phyloP scores from a whole-genome alignment of 1,139 yeast genomes.

The Pichia norvegensis region DNA sequence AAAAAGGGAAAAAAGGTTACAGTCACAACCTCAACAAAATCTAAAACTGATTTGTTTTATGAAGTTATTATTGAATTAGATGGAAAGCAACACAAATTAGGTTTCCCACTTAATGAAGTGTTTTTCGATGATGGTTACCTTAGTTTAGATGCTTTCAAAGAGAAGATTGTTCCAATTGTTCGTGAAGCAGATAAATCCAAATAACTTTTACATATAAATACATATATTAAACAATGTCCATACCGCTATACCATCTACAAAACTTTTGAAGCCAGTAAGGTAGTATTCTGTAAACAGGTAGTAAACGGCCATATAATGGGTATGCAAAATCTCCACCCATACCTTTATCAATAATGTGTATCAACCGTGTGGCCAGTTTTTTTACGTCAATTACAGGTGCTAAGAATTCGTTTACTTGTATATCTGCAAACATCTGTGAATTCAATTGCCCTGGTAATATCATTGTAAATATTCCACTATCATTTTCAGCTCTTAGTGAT shows the following conservation, averaged over 20 bases:
- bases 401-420: conserved; percentile 50
- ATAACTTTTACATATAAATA: conserved; percentile 1
- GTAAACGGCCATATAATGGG: conserved; percentile 55
- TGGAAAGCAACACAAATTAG: conserved; percentile 21
- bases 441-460: conserved; percentile 64
- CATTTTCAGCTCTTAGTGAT: conserved; percentile 45
- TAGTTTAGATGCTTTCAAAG: conserved; percentile 35
- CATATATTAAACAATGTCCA: conserved; percentile 33
- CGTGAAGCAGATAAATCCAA: conserved; percentile 12
- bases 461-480: conserved; percentile 27
- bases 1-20: conserved; percentile 33
- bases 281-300: conserved; percentile 44
- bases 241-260: conserved; percentile 44
- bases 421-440: conserved; percentile 55
- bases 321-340: conserved; percentile 44
- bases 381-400: conserved; percentile 53
- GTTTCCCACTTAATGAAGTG: conserved; percentile 36
- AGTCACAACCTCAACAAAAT: conserved; percentile 30
- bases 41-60: conserved; percentile 40
- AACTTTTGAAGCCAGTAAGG: conserved; percentile 43
- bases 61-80: conserved; percentile 31
- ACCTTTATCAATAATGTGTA: conserved; percentile 37
- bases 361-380: conserved; percentile 38
- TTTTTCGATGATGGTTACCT: conserved; percentile 43
- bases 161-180: conserved; percentile 24